Percentiles rank a stretch among this genome's conserved stretches.
These are phyloP conservation scores for Trichoderma virens DNA, from an alignment of 495 filamentous ascomycete species.

Conservation along the genomic window DNA sequence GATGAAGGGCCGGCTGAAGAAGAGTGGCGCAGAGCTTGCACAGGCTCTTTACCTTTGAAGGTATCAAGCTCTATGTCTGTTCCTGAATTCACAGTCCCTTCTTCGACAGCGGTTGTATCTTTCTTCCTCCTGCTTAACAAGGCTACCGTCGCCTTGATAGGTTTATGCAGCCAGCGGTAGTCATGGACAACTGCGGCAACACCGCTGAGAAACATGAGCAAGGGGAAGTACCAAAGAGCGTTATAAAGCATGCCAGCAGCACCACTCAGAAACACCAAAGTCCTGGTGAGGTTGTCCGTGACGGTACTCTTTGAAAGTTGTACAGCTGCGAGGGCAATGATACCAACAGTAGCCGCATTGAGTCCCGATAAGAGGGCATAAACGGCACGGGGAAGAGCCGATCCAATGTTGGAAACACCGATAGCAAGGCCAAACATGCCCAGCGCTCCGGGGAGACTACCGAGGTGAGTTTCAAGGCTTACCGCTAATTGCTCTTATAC, in stretches of 20 bases:
- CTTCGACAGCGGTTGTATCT: conserved; percentile 2
- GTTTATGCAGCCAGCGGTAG: conserved; percentile 39
- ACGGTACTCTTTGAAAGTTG: conserved; percentile 68
- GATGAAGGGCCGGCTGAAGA: background rate
- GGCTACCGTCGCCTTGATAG: conserved; percentile 13
- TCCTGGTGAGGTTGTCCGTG: conserved; percentile 59
- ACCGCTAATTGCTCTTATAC: background rate
- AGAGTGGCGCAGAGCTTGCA: background rate
- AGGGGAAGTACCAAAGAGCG: conserved; percentile 75
- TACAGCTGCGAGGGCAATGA: conserved; percentile 70
- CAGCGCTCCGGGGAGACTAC: conserved; percentile 63
- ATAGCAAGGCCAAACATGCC: conserved; percentile 68
- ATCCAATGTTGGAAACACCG: conserved; percentile 54
- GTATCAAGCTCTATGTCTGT: no score
- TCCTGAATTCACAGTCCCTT: background rate
- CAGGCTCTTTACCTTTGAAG: no score
- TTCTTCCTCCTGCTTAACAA: conserved; percentile 5
- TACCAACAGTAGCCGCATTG: conserved; percentile 70
- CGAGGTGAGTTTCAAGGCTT: background rate
- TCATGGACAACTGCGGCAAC: conserved; percentile 56
- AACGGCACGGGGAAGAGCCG: conserved; percentile 54
- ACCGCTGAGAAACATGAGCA: conserved; percentile 54
- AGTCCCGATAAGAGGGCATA: conserved; percentile 73
- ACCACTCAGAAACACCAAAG: conserved; percentile 60
- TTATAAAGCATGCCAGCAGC: conserved; percentile 67